Base-by-base conservation (phyloP, 1,139 yeast genomes). In the Lodderomyces jiufengensis region DNA sequence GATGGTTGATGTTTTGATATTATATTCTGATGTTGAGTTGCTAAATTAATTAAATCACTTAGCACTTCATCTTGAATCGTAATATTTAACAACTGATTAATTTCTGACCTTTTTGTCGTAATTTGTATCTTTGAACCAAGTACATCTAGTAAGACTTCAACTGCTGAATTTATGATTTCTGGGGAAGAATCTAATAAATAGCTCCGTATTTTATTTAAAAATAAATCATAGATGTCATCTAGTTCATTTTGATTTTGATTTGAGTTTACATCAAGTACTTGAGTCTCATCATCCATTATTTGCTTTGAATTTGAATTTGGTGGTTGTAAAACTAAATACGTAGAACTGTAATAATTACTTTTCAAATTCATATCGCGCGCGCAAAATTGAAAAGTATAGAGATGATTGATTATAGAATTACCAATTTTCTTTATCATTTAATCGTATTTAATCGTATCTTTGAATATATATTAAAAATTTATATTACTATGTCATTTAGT, bases 141-240 rank as follows among this genome's bases (percentile, higher is more conserved):
- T 0, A 73, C 59, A 42, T 76, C 81, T 29, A 88, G 55, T 1
- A 84, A 55, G 5, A 83, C 66, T 52, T 88, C 97, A 1, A 94
- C 78, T 9, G 78, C 72, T 1, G 81, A 74, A 32, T 66, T 50
- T n/a, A 69, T 59, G n/a, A 65, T 66, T 27, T 62, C 70, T 39
- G 67, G 74, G 29, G 64, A 55, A 12, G 69, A 53, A 39, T 70
- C 76, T 1, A 70, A 59, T 22, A 66, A 45, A 30, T 44, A 47
- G 6, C 39, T 41, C 25, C 59, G 55, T 7, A 63, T 55, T 37
- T 54, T 56, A 3, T 58, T 49, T 47, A 62, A 52, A 24, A 65
- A 55, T 34, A 53, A 44, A 29, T 63, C 63, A 47, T 32, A 32
- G 3, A 26, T 15, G n/a, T 32, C 26, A 9, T 32, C 31, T 18